Evolutionary conservation across 306 rosid species (phyloP).

Genomic region (Fragaria vesca): DNA sequence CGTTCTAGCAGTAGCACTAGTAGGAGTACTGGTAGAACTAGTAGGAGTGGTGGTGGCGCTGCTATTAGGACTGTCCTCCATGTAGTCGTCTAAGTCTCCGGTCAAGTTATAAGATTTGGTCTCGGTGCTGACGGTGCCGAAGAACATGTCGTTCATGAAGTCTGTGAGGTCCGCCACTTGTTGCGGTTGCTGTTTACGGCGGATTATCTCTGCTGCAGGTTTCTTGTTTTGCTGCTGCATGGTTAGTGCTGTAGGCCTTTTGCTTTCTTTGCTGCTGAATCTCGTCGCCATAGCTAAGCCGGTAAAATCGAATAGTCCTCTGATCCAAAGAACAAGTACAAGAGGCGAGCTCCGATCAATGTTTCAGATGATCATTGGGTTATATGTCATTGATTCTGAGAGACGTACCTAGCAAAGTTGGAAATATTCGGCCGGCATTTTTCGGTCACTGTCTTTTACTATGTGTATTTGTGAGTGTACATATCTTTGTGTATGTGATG

Average conservation of each 20-base stretch:
- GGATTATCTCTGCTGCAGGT: background rate
- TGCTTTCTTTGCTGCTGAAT: constrained; percentile 14
- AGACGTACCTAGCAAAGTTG: constrained; percentile 11
- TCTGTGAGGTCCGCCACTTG: constrained; percentile 67
- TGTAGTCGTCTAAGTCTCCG: constrained; percentile 23
- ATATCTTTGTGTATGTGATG: background rate
- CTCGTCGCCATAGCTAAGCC: constrained; percentile 11
- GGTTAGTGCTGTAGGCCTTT: background rate
- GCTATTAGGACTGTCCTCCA: background rate
- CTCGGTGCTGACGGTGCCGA: constrained; percentile 32
- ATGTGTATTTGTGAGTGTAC: constrained; percentile 5
- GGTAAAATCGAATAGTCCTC: background rate
- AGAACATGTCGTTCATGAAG: constrained; percentile 86
- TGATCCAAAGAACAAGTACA: background rate
- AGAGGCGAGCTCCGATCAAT: background rate
- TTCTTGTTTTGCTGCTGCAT: background rate
- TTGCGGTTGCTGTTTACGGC: constrained; percentile 9
- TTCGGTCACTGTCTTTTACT: constrained; percentile 34
- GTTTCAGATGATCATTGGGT: constrained; percentile 7
- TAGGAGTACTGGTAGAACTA: background rate
- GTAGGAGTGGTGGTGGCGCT: constrained; percentile 3
- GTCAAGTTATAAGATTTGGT: constrained; percentile 54
- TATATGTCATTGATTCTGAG: background rate
- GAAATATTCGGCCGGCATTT: constrained; percentile 36
- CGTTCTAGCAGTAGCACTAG: background rate